A percentile compares a stretch with the other conserved stretches of the same genome.
Conservation (phyloP, 139 green algal genomes). For the Dunaliella primolecta region DNA sequence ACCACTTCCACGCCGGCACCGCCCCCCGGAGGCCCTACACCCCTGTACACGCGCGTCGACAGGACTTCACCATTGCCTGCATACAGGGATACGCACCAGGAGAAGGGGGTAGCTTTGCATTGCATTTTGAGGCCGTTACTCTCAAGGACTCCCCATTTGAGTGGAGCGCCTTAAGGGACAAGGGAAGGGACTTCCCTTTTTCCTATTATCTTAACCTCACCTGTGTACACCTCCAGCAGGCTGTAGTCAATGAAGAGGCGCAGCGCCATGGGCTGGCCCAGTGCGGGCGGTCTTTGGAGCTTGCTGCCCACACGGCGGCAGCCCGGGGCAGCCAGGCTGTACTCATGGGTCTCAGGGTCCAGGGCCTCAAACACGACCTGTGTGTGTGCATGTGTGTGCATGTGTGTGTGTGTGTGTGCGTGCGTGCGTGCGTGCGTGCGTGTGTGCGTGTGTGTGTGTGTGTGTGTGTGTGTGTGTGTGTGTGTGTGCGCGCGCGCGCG, state of each 20-base stretch:
- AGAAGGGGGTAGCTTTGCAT: too few species aligned
- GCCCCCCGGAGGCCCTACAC: constrained; percentile 37
- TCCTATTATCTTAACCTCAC: too few species aligned
- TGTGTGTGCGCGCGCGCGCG: background rate
- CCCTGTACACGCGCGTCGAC: constrained; percentile 76
- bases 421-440: too few species aligned
- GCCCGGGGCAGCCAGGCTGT: constrained; percentile 47
- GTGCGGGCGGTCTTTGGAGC: constrained; percentile 35
- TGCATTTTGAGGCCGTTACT: too few species aligned
- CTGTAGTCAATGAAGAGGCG: constrained; percentile 77
- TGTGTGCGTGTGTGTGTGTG: constrained; percentile 6
- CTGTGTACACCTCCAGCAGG: constrained; percentile 67
- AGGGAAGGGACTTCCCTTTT: too few species aligned
- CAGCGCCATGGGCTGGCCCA: constrained; percentile 50
- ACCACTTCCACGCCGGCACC: constrained; percentile 63
- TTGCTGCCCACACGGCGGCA: constrained; percentile 56
- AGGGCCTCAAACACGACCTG: constrained; percentile 65
- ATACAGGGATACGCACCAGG: background rate
- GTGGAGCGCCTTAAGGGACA: too few species aligned
- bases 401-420: too few species aligned
- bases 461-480: constrained; percentile 6
- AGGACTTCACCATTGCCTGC: constrained; percentile 55
- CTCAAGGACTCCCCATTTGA: too few species aligned
- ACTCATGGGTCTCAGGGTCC: constrained; percentile 55
- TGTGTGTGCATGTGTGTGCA: too few species aligned